phyloP scores from a whole-genome alignment of 768 basidiomycete species.

The Trametes cinnabarina region DNA sequence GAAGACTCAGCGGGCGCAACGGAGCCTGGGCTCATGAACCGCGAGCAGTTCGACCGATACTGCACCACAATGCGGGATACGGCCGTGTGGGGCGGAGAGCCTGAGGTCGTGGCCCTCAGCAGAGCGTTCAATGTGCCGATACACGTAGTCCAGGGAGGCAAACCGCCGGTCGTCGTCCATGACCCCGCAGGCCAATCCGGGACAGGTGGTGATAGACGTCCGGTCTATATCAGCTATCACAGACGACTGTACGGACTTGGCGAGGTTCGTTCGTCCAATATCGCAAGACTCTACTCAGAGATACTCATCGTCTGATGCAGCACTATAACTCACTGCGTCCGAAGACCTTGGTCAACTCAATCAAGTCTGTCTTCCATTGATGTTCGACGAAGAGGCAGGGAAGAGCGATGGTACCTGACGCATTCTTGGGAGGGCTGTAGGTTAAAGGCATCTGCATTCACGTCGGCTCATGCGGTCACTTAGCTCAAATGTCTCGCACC shows the following conservation, averaged over 20 bases:
- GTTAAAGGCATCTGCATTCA: not conserved
- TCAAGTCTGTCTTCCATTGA: constrained; percentile 23
- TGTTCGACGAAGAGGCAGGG: not conserved
- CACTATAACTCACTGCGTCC: constrained; percentile 88
- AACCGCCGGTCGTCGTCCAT: constrained; percentile 83
- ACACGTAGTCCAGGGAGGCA: constrained; percentile 83
- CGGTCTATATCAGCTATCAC: constrained; percentile 86
- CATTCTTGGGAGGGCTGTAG: not conserved
- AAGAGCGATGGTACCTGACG: not conserved
- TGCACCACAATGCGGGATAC: constrained; percentile 78
- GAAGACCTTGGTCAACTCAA: constrained; percentile 28
- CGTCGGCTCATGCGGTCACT: no score
- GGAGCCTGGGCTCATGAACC: constrained; percentile 72
- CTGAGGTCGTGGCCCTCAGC: constrained; percentile 90
- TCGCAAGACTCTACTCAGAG: not conserved
- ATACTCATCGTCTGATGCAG: constrained; percentile 42
- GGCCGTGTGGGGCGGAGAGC: constrained; percentile 96
- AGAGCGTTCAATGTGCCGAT: constrained; percentile 81
- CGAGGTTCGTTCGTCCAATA: constrained; percentile 60
- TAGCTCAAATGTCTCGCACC: no score
- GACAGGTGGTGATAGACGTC: constrained; percentile 36
- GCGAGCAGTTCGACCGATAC: constrained; percentile 64
- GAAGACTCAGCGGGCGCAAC: constrained; percentile 66
- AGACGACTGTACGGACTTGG: constrained; percentile 92
- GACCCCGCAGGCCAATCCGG: constrained; percentile 44